phyloP scores from a whole-genome alignment of 192 early-diverging fungal genomes.

The Allomyces macrogynus region DNA sequence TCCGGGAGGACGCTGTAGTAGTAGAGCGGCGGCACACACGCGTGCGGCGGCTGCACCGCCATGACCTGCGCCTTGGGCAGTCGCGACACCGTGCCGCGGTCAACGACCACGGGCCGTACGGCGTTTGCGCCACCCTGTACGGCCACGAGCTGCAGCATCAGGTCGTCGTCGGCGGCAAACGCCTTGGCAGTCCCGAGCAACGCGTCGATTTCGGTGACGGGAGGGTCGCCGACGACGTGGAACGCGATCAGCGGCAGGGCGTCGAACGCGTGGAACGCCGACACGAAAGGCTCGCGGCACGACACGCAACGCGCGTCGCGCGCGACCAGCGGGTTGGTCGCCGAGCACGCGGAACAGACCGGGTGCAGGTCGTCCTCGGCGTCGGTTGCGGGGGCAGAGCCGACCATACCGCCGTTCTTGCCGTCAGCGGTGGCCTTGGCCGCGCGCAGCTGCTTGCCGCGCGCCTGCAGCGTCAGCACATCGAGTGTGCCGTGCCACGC shows the following conservation, averaged over 20 bases:
- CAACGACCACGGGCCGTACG: neutral
- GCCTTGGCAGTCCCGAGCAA: neutral
- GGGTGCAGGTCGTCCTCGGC: constrained; percentile 15
- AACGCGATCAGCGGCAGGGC: neutral
- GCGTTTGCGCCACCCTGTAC: neutral
- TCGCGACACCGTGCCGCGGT: neutral
- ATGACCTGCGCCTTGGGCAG: neutral
- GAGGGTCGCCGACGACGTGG: neutral
- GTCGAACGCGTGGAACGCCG: neutral
- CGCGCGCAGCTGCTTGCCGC: constrained; percentile 15
- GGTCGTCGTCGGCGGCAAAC: too few relatives aligned
- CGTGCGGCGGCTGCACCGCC: neutral
- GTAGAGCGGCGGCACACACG: neutral
- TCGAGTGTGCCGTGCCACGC: constrained; percentile 30
- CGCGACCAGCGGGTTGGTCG: constrained; percentile 14
- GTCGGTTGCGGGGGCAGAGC: neutral
- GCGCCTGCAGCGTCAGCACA: constrained; percentile 16
- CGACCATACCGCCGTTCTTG: neutral
- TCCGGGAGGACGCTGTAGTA: neutral
- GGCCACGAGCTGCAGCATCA: neutral
- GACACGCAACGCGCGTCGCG: neutral
- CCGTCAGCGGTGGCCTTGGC: constrained; percentile 8
- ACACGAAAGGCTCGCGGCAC: neutral
- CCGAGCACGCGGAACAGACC: constrained; percentile 25
- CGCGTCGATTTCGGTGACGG: constrained; percentile 1